Conservation (phyloP, 176 grass and related monocot genomes). For the Puccinellia tenuiflora region DNA sequence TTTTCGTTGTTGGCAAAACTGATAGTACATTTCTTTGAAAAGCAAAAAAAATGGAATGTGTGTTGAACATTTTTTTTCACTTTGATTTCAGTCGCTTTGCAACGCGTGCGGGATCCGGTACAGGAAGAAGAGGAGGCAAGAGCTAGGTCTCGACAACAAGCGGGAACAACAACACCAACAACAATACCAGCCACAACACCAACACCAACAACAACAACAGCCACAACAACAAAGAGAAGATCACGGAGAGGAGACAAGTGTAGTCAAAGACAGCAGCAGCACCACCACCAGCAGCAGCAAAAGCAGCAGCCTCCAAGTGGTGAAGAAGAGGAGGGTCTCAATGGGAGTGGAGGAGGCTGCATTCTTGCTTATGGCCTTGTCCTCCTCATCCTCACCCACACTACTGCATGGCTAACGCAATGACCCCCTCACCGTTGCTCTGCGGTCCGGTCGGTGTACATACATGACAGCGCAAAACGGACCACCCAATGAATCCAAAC, state of each 20-base stretch:
- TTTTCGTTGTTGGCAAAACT: neutral
- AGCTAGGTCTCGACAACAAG: constrained; percentile 41
- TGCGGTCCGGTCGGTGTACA: constrained; percentile 23
- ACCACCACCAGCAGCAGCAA: neutral
- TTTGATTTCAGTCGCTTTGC: constrained; percentile 63
- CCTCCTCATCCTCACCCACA: constrained; percentile 49
- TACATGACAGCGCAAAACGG: constrained; percentile 10
- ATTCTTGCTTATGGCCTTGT: constrained; percentile 82
- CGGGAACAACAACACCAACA: neutral
- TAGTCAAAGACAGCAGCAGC: constrained; percentile 12
- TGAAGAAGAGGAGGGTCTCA: constrained; percentile 63
- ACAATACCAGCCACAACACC: too few relatives aligned
- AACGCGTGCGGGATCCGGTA: constrained; percentile 96
- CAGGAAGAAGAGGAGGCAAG: constrained; percentile 77
- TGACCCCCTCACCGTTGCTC: neutral
- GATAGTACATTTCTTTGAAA: neutral
- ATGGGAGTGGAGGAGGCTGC: constrained; percentile 83
- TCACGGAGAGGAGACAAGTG: constrained; percentile 4
- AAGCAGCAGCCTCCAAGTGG: constrained; percentile 34
- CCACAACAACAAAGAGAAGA: neutral
- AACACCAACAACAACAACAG: neutral
- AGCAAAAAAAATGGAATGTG: too few relatives aligned
- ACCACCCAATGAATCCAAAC: constrained; percentile 31
- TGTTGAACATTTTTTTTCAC: neutral
- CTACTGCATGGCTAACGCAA: constrained; percentile 42